Base-by-base conservation (phyloP, 169 alveolate genomes). In the Plasmodium gallinaceum region DNA sequence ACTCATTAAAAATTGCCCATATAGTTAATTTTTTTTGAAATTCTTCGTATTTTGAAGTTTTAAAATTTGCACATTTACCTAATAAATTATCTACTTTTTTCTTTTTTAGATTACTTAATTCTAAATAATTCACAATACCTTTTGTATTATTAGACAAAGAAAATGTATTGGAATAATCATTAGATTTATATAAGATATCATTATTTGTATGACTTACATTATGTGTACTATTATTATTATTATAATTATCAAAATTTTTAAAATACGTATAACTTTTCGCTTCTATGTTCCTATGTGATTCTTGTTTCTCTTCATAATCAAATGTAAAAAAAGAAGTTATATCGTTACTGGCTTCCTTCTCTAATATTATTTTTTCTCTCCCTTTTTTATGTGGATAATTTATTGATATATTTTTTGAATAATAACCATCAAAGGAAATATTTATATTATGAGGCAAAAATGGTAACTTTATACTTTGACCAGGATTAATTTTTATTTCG, bases 311-410 rank as follows among this genome's bases (percentile, higher is more conserved):
- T 26, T 18, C 69, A 58, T 70, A 57, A 37, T 83, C 91, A 69
- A 83, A 57, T 4, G 91, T 68, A 42, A 83, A 83, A 32, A 83
- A 83, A 10, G 91, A 83, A 4, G 45, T 64, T 20, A 43, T 43
- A 9, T 57, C 91, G 7, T 42, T 24, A 16, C 6, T 54, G 16
- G 39, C 20, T 58, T 39, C 45, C 52, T 70, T 83, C 24, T 83
- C 91, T 45, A 83, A 54, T 26, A 83, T 83, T 14, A 83, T 83
- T 83, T 83, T 83, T 72, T 83, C 91, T 45, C 91, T 57, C 4
- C 91, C 91, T 46, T 83, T 83, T 61, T 83, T 83, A 68, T 83
- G 83, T 20, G 91, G 91, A 37, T 83, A 83, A 61, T 66, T 83
- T 48, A 83, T 83, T 20, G 66, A 69, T 12, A 83, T 83, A 70